Evolutionary conservation across 2,329 filamentous ascomycete genomes (phyloP).

Genomic region (Penicillium polonicum): DNA sequence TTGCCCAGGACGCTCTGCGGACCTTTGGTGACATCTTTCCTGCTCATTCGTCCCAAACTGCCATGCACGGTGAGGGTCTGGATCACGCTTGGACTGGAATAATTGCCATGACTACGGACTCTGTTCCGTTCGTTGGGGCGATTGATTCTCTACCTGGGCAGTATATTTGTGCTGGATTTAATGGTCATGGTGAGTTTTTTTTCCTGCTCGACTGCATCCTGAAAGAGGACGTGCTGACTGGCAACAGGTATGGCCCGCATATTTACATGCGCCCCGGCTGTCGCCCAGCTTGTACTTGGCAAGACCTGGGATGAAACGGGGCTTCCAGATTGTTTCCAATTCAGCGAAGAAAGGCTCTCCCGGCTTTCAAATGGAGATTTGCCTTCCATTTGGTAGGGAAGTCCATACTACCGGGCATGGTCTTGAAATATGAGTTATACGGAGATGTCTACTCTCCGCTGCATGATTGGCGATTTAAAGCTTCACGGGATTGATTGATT

Average conservation of each 20-base stretch:
- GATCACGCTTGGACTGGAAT: conserved; percentile 51
- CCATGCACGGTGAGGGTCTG: conserved; percentile 45
- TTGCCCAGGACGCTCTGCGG: conserved; percentile 39
- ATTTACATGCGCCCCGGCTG: conserved; percentile 48
- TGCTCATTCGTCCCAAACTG: conserved; percentile 9
- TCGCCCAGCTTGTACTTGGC: conserved; percentile 45
- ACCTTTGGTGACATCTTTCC: conserved; percentile 41
- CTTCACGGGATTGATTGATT: not conserved
- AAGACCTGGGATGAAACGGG: conserved; percentile 41
- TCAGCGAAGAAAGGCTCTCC: conserved; percentile 28
- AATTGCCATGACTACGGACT: conserved; percentile 50
- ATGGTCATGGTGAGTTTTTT: conserved; percentile 43
- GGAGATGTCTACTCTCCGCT: not conserved
- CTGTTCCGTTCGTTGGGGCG: conserved; percentile 48
- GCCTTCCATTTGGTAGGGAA: conserved; percentile 22
- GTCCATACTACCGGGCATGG: no score
- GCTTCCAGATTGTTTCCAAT: conserved; percentile 39
- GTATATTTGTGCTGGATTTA: conserved; percentile 52
- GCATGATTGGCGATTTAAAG: not conserved
- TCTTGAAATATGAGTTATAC: not conserved
- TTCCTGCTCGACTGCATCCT: not conserved
- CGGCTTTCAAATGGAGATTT: conserved; percentile 14
- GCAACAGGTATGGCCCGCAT: conserved; percentile 44
- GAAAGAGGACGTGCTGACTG: not conserved
- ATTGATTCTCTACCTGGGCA: conserved; percentile 45